A percentile compares a stretch with the other conserved stretches of the same genome.
These are phyloP conservation scores for Tylopilus intermedius DNA, from an alignment of 768 basidiomycete genomes.

Conservation along the genomic window DNA sequence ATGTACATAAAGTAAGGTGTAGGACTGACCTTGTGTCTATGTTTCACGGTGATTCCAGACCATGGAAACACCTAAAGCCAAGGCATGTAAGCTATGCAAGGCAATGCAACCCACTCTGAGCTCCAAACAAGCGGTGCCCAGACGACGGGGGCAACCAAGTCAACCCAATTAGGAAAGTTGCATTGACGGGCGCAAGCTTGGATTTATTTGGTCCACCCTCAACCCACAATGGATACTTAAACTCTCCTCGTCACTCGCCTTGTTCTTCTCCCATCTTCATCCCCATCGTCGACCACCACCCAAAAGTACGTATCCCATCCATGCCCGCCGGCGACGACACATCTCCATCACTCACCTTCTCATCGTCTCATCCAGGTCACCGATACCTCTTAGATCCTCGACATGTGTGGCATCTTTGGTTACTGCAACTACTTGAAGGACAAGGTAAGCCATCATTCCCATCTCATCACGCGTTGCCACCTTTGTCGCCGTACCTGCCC, in stretches of 20 bases:
- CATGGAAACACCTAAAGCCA: background rate
- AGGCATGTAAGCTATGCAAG: conserved; percentile 4
- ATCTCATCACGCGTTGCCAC: background rate
- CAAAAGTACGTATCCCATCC: conserved; percentile 9
- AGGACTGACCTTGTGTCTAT: background rate
- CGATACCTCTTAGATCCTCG: conserved; percentile 5
- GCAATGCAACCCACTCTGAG: conserved; percentile 11
- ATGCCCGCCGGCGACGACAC: background rate
- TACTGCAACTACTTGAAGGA: conserved; percentile 95
- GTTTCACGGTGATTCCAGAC: background rate
- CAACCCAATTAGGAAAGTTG: conserved; percentile 8
- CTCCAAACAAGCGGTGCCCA: conserved; percentile 12
- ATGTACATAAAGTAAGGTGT: background rate
- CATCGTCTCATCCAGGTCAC: conserved; percentile 1
- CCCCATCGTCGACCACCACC: conserved; percentile 11
- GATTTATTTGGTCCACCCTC: conserved; percentile 30
- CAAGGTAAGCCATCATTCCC: conserved; percentile 55
- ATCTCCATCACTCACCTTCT: background rate
- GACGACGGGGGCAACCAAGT: conserved; percentile 8
- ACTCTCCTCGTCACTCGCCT: conserved; percentile 1
- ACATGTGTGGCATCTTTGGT: conserved; percentile 93
- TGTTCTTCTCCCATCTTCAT: conserved; percentile 22
- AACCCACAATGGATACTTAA: conserved; percentile 32
- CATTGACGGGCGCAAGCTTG: conserved; percentile 18
- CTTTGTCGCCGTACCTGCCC: background rate